Evolutionary conservation across 805 yeast genomes (phyloP).

Genomic region (Nakazawaea pomicola): DNA sequence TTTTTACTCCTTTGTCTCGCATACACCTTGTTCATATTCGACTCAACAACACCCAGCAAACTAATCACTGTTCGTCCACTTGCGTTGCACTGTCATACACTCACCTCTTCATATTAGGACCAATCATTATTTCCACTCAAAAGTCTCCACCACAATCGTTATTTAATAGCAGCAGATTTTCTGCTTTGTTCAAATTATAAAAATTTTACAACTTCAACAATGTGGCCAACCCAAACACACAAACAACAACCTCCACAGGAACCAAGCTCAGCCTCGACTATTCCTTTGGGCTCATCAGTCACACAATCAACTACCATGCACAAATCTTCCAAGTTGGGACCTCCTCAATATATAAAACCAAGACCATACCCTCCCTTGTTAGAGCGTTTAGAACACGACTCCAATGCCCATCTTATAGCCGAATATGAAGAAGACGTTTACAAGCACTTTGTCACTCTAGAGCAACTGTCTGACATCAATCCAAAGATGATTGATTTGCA

Average conservation of each 20-base stretch:
- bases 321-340: slow-evolving; percentile 20
- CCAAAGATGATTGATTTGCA: slow-evolving; percentile 70
- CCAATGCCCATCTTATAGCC: slow-evolving; percentile 34
- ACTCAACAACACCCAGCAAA: too few species aligned
- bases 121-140: too few species aligned
- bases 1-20: not conserved
- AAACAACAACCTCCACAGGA: not conserved
- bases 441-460: slow-evolving; percentile 34
- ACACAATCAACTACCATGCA: not conserved
- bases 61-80: too few species aligned
- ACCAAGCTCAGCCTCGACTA: slow-evolving; percentile 7
- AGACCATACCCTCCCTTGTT: slow-evolving; percentile 36
- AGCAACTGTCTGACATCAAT: slow-evolving; percentile 33
- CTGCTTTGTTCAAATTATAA: too few species aligned
- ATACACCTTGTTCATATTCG: too few species aligned
- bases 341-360: slow-evolving; percentile 24
- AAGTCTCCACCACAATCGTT: not conserved
- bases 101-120: too few species aligned
- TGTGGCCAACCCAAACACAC: slow-evolving; percentile 1
- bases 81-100: too few species aligned
- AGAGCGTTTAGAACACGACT: slow-evolving; percentile 42
- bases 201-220: too few species aligned
- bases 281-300: slow-evolving; percentile 1
- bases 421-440: slow-evolving; percentile 40
- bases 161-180: too few species aligned